Evolutionary conservation across 2,329 filamentous ascomycete genomes (phyloP), one percentile per base, ranked within the genome.

Genomic region (Teratosphaeria viscida): DNA sequence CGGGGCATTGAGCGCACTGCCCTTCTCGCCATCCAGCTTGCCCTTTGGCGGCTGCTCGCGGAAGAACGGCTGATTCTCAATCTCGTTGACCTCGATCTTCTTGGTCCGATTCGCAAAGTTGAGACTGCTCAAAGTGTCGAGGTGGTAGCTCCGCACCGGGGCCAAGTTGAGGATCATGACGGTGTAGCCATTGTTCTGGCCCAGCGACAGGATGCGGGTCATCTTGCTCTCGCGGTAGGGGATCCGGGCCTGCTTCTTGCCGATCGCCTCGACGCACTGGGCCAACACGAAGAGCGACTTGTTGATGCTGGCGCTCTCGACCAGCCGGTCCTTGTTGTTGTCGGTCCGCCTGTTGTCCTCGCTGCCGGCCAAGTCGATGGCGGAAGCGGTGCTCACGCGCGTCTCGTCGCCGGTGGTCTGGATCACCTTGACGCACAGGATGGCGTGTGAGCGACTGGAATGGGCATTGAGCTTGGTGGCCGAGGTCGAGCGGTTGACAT

Each of bases 301-400:
- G 81, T 97, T 97, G 79, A 97, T 97, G 69, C 90, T 92, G 0
- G 92, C 91, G 47, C 91, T 96, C 74, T 97, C 92, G n/a, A 96
- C 84, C 71, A 97, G 79, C 29, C 92, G 83, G 73, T 96, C 91
- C 72, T 92, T 94, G 68, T 87, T 90, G 73, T 97, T 97, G 57
- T 96, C 92, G 0, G 92, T 97, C 56, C 92, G 82, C 55, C 92
- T 83, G 72, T 97, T 97, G 74, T 97, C 92, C 75, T 97, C 94
- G 1, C 92, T 96, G 49, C 92, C 92, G 59, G 92, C 92, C 67
- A 97, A 80, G 75, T 97, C 92, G 73, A 97, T 97, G 69, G 91
- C 92, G 1, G 90, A 96, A 14, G 89, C 91, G 2, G 88, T 94
- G 77, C 90, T 95, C 68, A 92, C 82, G 61, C 81, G 84, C 26